Evolutionary conservation across 2,329 filamentous ascomycete species (phyloP).

Genomic region (Fusarium veterinarium): DNA sequence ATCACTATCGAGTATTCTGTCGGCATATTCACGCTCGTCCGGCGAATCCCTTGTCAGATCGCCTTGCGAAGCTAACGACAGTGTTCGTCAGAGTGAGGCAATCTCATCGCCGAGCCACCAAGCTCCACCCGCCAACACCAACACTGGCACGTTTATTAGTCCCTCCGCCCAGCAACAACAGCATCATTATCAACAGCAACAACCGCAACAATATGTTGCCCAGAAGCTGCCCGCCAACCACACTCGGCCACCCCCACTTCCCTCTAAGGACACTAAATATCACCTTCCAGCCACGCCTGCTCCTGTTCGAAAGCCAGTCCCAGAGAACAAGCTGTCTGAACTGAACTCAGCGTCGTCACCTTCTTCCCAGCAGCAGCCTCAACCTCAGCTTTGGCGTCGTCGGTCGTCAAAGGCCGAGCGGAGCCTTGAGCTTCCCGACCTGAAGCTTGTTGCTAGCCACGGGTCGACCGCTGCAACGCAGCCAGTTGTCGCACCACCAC

Average conservation of each 20-base stretch:
- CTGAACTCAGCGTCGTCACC: constrained; percentile 43
- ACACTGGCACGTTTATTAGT: constrained; percentile 33
- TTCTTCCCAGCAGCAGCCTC: constrained; percentile 41
- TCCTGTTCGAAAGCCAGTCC: constrained; percentile 23
- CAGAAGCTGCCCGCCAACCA: constrained; percentile 19
- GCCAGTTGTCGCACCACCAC: constrained; percentile 17
- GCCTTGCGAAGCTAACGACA: constrained; percentile 51
- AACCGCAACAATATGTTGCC: constrained; percentile 39
- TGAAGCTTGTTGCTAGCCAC: constrained; percentile 62
- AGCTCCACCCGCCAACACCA: constrained; percentile 41
- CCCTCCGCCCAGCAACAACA: constrained; percentile 36
- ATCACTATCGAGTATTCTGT: constrained; percentile 66
- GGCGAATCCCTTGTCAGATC: constrained; percentile 57
- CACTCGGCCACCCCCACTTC: constrained; percentile 38
- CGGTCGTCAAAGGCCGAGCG: constrained; percentile 63
- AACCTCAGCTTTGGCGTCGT: constrained; percentile 59
- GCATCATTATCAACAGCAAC: constrained; percentile 27
- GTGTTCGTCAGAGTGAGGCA: constrained; percentile 37
- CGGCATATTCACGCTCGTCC: constrained; percentile 64
- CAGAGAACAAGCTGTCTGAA: constrained; percentile 23
- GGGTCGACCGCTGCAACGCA: constrained; percentile 59
- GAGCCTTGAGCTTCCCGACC: constrained; percentile 58
- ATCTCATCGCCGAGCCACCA: constrained; percentile 40
- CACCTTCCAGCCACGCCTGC: constrained; percentile 38
- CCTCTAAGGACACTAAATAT: constrained; percentile 44